phyloP scores from a whole-genome alignment of 2,329 filamentous ascomycete genomes.

The Lachnellula occidentalis region DNA sequence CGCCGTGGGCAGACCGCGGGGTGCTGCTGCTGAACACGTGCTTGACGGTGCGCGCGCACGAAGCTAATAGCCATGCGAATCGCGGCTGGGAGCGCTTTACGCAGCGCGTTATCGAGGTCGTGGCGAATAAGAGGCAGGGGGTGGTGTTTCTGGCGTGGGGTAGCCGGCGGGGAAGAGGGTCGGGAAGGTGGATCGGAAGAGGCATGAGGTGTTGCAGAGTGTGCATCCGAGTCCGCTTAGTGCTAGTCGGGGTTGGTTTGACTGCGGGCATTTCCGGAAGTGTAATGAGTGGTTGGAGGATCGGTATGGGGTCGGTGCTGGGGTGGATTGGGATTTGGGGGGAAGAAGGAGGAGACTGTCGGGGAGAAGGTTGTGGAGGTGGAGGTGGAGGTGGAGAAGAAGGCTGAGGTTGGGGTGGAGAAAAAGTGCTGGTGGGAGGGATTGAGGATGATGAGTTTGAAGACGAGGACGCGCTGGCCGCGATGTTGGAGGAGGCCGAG shows the following conservation, averaged over 20 bases:
- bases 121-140: constrained; percentile 72
- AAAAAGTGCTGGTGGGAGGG: constrained; percentile 12
- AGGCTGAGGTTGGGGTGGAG: constrained; percentile 13
- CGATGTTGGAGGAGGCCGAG: background rate
- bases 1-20: constrained; percentile 88
- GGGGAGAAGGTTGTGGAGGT: background rate
- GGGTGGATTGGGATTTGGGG: constrained; percentile 75
- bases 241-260: constrained; percentile 75
- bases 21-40: constrained; percentile 94
- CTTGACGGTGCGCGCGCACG: constrained; percentile 83
- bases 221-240: constrained; percentile 94
- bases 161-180: constrained; percentile 75
- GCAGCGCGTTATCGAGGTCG: constrained; percentile 82
- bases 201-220: constrained; percentile 77
- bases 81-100: constrained; percentile 93
- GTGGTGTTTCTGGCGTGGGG: constrained; percentile 98
- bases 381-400: background rate
- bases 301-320: constrained; percentile 72
- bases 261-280: constrained; percentile 74
- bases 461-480: background rate
- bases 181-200: constrained; percentile 61
- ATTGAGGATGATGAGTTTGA: background rate
- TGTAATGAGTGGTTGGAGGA: constrained; percentile 78
- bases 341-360: background rate
- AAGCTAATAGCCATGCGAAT: constrained; percentile 79